A percentile compares a stretch with the other conserved stretches of the same genome.
Evolutionary conservation across 495 filamentous ascomycete species (phyloP).

Genomic region (Penicillium manginii): DNA sequence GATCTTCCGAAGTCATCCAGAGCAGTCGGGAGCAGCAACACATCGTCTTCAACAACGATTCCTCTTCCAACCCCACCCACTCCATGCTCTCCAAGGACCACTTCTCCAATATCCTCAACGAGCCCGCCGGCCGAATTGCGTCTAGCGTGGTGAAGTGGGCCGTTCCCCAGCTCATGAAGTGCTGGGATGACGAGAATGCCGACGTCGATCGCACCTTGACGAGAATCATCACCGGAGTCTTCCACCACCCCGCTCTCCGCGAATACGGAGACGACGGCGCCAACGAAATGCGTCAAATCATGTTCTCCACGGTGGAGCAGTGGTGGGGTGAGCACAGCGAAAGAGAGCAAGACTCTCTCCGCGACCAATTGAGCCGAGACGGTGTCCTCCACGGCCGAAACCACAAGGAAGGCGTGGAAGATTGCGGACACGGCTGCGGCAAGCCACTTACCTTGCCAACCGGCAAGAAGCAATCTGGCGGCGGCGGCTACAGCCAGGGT

Average conservation of each 20-base stretch:
- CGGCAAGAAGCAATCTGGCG: constrained; percentile 31
- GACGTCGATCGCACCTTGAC: constrained; percentile 69
- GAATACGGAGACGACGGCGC: constrained; percentile 73
- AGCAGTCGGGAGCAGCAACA: constrained; percentile 78
- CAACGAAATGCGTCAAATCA: constrained; percentile 68
- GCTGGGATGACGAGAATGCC: constrained; percentile 75
- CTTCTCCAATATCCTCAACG: constrained; percentile 86
- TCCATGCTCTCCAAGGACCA: constrained; percentile 97
- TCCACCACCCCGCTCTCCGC: constrained; percentile 84
- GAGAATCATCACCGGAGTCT: constrained; percentile 77
- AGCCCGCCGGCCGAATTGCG: constrained; percentile 82
- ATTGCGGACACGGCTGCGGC: constrained; percentile 84
- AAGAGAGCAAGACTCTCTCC: constrained; percentile 62
- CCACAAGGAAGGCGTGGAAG: constrained; percentile 82
- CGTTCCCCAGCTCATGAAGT: constrained; percentile 82
- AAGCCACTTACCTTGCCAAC: constrained; percentile 65
- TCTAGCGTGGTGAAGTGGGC: constrained; percentile 77
- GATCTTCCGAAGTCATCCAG: constrained; percentile 83
- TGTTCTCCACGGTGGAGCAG: constrained; percentile 75
- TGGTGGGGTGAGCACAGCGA: constrained; percentile 77
- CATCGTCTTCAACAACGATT: constrained; percentile 81
- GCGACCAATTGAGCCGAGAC: constrained; percentile 71
- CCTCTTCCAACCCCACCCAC: constrained; percentile 79
- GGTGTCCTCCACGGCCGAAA: constrained; percentile 77
- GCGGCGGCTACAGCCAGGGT: not conserved